These are phyloP conservation scores for Schizothecium vesticola DNA, from an alignment of 495 filamentous ascomycete species.

Conservation along the genomic window DNA sequence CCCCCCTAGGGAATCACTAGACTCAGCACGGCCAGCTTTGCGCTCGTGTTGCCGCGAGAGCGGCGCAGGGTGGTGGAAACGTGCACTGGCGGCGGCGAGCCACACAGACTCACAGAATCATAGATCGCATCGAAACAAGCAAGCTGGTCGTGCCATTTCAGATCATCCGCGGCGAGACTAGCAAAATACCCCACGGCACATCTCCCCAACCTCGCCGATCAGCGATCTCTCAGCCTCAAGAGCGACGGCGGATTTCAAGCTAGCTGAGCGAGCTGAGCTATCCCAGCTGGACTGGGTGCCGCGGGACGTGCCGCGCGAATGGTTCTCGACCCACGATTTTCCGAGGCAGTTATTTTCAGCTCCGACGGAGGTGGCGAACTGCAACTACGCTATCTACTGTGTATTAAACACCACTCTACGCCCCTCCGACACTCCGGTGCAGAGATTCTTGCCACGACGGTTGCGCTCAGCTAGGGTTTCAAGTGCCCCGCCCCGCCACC, in stretches of 20 bases:
- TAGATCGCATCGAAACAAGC: slow-evolving; percentile 12
- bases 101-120: background rate
- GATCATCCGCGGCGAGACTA: slow-evolving; percentile 5
- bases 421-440: background rate
- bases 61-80: slow-evolving; percentile 1
- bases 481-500: background rate
- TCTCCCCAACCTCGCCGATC: slow-evolving; percentile 12
- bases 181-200: slow-evolving; percentile 5
- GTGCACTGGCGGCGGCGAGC: slow-evolving; percentile 1
- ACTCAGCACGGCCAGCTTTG: background rate
- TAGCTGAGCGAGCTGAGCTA: slow-evolving; percentile 10
- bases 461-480: background rate
- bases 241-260: background rate
- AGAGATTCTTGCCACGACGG: background rate
- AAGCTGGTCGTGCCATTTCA: slow-evolving; percentile 7
- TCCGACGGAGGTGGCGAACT: background rate
- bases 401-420: background rate
- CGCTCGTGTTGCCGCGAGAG: background rate
- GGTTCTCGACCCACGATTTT: background rate
- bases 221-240: slow-evolving; percentile 11
- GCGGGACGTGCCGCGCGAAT: background rate
- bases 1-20: background rate
- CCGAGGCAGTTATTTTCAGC: background rate
- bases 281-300: background rate
- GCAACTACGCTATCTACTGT: background rate